Evolutionary conservation across 768 basidiomycete species (phyloP), one percentile per base, ranked within the genome.

Genomic region (Arthromyces matolae): DNA sequence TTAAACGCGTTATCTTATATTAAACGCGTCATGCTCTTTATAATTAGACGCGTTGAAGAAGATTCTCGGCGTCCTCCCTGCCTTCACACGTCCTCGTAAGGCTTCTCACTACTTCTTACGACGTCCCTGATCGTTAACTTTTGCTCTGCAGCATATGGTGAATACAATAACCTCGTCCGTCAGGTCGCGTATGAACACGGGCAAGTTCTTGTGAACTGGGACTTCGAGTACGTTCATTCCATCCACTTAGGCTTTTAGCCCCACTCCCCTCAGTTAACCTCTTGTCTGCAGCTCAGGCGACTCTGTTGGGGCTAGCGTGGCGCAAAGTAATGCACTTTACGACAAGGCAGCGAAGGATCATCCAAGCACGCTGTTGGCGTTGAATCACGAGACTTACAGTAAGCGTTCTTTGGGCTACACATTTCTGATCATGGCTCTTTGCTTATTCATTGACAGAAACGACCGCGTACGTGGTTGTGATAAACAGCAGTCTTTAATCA

Each of bases 51-150:
- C 72, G 3, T 48, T 73, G 13, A 50, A 58, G 31, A 66, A 65
- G 44, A 71, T 74, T 45, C 52, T 63, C 3, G 71, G 71, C 27
- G 60, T 60, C 28, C 55, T 53, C 12, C 72, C 72, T 3, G 71
- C 71, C n/a, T 69, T 71, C 43, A 66, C 65, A 55, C 65, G 71
- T 28, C 71, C 72, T 40, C 72, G 70, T 71, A 55, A 45, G 66
- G 57, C 23, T 19, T 20, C 31, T 8, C 22, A n/a, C 12, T 3
- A 6, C 1, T 37, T 3, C 25, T 14, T n/a, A n/a, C n/a, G n/a
- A n/a, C n/a, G 45, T 20, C 9, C 2, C 38, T 27, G 22, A 4
- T 14, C 7, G 7, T 10, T 47, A 10, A 42, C 44, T 9, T 10
- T 13, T 9, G 14, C 4, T 19, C 4, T 24, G 6, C 49, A 71